Conservation (phyloP, 495 filamentous ascomycete species). For the Penicillium cataractarum region DNA sequence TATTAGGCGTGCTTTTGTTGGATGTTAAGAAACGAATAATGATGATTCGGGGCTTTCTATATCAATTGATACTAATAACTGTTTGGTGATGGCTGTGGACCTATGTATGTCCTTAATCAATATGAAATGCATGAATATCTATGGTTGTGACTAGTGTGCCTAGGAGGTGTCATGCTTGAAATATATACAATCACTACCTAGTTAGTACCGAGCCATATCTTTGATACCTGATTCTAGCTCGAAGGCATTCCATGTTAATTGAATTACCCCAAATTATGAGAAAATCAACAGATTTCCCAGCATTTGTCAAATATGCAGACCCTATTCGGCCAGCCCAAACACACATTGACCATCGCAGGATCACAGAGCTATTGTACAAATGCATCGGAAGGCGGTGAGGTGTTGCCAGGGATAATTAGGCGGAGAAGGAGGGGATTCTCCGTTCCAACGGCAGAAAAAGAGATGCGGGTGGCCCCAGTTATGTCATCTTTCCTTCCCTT, state of each 20-base stretch:
- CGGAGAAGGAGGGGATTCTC: background rate
- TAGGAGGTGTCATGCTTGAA: background rate
- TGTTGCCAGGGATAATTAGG: background rate
- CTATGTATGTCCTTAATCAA: conserved; percentile 1
- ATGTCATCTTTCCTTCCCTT: conserved; percentile 4
- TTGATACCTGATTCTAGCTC: too few species aligned
- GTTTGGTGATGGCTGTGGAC: background rate
- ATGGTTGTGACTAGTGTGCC: background rate
- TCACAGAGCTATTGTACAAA: background rate
- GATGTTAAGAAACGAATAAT: background rate
- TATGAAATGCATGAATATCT: background rate
- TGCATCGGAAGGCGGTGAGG: conserved; percentile 2
- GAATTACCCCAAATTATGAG: too few species aligned
- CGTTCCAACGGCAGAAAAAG: background rate
- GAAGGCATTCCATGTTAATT: too few species aligned
- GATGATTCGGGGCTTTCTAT: background rate
- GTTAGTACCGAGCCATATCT: too few species aligned
- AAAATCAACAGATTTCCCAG: too few species aligned
- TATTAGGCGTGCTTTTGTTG: background rate
- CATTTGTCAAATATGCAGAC: background rate
- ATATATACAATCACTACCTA: background rate
- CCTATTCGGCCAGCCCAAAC: background rate
- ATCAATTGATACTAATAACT: background rate
- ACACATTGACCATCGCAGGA: background rate
- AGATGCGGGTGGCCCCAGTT: background rate